phyloP scores from a whole-genome alignment of 2,329 filamentous ascomycete species.

The Davidsoniella neocaledoniae region DNA sequence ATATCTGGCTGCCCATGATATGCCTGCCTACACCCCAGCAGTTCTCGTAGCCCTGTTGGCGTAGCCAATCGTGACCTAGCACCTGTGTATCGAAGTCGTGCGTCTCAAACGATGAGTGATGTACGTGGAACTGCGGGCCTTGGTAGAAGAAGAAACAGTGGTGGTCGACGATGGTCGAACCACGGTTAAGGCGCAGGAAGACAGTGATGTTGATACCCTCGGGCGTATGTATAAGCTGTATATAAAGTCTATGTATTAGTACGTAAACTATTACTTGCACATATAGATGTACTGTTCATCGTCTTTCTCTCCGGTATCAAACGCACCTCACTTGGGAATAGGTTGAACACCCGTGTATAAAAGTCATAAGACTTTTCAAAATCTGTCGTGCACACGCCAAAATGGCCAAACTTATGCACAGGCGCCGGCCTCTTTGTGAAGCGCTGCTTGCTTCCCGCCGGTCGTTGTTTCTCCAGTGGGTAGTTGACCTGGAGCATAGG shows the following conservation, averaged over 20 bases:
- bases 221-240: constrained; percentile 14
- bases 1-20: constrained; percentile 53
- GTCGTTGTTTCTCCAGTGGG: constrained; percentile 26
- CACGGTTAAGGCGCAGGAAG: constrained; percentile 30
- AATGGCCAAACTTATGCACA: constrained; percentile 38
- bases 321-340: constrained; percentile 27
- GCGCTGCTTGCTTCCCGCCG: constrained; percentile 29
- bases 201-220: constrained; percentile 24
- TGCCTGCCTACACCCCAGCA: constrained; percentile 59
- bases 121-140: constrained; percentile 35
- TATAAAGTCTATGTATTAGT: background rate
- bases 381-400: constrained; percentile 35
- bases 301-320: too few relatives aligned
- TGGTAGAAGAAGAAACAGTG: constrained; percentile 35
- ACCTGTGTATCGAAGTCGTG: constrained; percentile 56
- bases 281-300: too few relatives aligned
- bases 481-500: constrained; percentile 30
- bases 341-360: constrained; percentile 33
- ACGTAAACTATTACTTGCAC: constrained; percentile 16
- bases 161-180: constrained; percentile 30
- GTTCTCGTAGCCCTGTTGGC: constrained; percentile 41
- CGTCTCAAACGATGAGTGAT: constrained; percentile 54
- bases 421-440: constrained; percentile 30
- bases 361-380: constrained; percentile 33
- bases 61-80: constrained; percentile 53